Evolutionary conservation across 768 basidiomycete species (phyloP).

Genomic region (Suillus luteus): DNA sequence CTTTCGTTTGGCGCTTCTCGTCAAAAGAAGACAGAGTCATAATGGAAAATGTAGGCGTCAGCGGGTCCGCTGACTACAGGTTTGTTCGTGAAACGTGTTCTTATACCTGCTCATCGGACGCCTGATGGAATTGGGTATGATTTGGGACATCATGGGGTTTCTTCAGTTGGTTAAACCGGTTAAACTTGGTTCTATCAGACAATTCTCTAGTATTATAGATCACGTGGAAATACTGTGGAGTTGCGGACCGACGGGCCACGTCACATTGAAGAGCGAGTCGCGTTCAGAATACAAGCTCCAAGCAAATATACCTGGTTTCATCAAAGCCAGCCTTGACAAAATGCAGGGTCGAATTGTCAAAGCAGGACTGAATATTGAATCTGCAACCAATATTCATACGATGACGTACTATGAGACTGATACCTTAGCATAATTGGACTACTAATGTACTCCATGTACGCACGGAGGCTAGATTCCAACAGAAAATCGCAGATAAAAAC

Average conservation of each 20-base stretch:
- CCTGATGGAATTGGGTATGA: neutral
- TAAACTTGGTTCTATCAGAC: neutral
- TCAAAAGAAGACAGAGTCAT: slow-evolving; percentile 2
- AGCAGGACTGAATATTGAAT: too few species aligned
- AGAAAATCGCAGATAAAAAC: neutral
- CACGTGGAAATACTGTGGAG: neutral
- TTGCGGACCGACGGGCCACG: neutral
- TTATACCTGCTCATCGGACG: slow-evolving; percentile 1
- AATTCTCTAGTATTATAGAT: neutral
- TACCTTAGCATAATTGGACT: neutral
- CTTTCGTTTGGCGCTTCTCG: slow-evolving; percentile 8
- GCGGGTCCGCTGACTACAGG: too few species aligned
- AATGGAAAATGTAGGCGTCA: neutral
- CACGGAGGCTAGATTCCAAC: neutral
- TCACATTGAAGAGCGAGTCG: too few species aligned
- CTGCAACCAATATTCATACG: too few species aligned
- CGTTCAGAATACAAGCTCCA: too few species aligned
- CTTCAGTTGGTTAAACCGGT: neutral
- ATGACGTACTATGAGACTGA: neutral
- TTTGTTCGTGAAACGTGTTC: neutral
- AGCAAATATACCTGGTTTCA: too few species aligned
- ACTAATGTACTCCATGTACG: neutral
- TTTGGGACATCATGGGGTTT: neutral
- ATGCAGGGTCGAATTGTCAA: too few species aligned
- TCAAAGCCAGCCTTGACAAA: too few species aligned